Conservation (phyloP, 192 early-diverging fungal species). For the Coemansia sp. region DNA sequence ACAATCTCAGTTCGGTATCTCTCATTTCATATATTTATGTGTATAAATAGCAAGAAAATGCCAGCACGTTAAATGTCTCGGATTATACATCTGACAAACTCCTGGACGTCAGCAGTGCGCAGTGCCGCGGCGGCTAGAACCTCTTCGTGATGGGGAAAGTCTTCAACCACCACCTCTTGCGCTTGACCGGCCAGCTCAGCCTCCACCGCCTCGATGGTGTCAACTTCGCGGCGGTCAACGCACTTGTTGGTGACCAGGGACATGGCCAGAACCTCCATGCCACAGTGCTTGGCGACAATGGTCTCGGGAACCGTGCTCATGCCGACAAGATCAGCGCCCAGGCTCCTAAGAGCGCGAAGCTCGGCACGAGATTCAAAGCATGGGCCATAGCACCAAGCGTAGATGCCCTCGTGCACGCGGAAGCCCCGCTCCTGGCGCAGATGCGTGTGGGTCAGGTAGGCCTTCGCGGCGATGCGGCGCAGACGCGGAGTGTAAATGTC, state of each 20-base stretch:
- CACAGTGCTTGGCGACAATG: conserved; percentile 78
- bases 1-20: background rate
- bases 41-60: background rate
- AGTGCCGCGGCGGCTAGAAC: conserved; percentile 37
- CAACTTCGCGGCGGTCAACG: conserved; percentile 36
- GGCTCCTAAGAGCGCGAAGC: conserved; percentile 61
- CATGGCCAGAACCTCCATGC: conserved; percentile 78
- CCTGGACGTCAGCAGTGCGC: conserved; percentile 40
- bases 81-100: conserved; percentile 35
- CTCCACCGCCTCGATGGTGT: conserved; percentile 29
- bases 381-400: conserved; percentile 81
- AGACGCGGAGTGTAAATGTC: conserved; percentile 81
- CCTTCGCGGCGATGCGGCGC: conserved; percentile 56
- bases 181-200: conserved; percentile 35
- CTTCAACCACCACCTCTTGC: conserved; percentile 13
- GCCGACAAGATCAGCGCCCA: conserved; percentile 84
- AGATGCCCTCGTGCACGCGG: conserved; percentile 76
- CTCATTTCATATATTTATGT: background rate
- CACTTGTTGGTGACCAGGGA: conserved; percentile 80
- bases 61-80: conserved; percentile 7
- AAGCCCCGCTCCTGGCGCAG: conserved; percentile 40
- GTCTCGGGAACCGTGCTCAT: conserved; percentile 93
- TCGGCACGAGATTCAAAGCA: conserved; percentile 87
- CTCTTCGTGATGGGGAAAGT: conserved; percentile 44
- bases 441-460: conserved; percentile 24